Evolutionary conservation across 805 yeast species (phyloP), one percentile per base, ranked within the genome.

Genomic region (Candida montana): DNA sequence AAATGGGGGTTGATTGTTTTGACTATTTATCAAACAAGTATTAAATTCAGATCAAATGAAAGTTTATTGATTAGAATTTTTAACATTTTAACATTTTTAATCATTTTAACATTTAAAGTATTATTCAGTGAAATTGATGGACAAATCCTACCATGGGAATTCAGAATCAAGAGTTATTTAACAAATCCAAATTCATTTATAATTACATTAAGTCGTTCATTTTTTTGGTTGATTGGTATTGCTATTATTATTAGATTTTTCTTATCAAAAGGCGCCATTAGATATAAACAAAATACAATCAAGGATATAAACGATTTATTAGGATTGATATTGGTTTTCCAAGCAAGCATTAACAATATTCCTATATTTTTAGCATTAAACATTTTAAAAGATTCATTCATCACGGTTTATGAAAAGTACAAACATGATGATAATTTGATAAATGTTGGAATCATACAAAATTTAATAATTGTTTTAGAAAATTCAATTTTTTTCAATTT

Each of bases 401-500:
- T 30, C 5, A 32, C 8, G 7, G 11, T 41, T 8, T 41, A 26
- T 16, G 31, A 31, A 2, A 30, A 13, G 7, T 29, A 33, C 20
- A 37, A 34, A 37, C 33, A 31, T 12, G 16, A 41, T 13, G 28
- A 41, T 13, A 30, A 20, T 17, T 19, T 21, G 1, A 33, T 41
- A 15, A 41, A 41, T 15, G 21, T 41, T 19, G 39, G 31, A 15
- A 7, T 41, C 18, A 20, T 24, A 8, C 45, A 41, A 21, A 17
- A 50, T 2, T 23, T 46, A 2, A 52, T 58, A 5, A 48, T 88
- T 3, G 58, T 83, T 18, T 49, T 88, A 37, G 95, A 88, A 57
- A 81, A 87, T 50, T 66, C 88, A 32, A 65, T 89, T 0, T 93
- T 91, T 58, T 93, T 86, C 65, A 85, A 86, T 17, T 71, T 83